Evolutionary conservation across 768 basidiomycete species (phyloP), one percentile per base, ranked within the genome.

Genomic region (Cystobasidium tubakii): DNA sequence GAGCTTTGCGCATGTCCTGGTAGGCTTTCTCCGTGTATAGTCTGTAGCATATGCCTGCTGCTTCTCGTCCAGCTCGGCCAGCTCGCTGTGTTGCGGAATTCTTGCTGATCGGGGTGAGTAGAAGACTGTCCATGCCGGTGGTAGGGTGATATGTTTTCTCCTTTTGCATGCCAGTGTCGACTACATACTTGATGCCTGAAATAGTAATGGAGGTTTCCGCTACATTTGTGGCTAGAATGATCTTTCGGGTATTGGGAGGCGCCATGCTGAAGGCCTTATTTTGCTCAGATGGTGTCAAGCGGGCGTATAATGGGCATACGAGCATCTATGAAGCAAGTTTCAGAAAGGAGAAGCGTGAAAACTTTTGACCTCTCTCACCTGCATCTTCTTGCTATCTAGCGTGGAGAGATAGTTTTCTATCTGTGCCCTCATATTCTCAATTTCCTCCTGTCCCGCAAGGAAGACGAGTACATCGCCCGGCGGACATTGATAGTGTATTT

Each of bases 121-220:
- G 78, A 1, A 98, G 84, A 19, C 90, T 89, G 81, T 98, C 94
- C 77, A 97, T 89, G 1, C 92, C 80, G 75, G 73, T 88, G 44
- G 25, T 27, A 0, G 78, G 67, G 31, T 79, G 77, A 46, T 89
- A 93, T 74, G 89, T 85, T 82, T 95, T 96, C 83, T 97, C 94
- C 81, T 98, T 99, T 79, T 89, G 90, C 81, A 93, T 89, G 1
- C 96, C 96, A 0, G 92, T 89, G 82, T 99, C 96, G 44, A 99
- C 90, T 9, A 99, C 94, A 81, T 91, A 98, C 78, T 87, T 89
- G 69, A 99, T 88, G 0, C 94, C 94, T 2, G 93, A 92, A 79
- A 99, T 96, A 13, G 96, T 98, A 80, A 99, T 92, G 15, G 90
- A 91, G 0, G 96, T 98, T 82, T 99, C 96, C 10, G 96, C 96